Evolutionary conservation across 2,329 filamentous ascomycete species (phyloP), one percentile per base, ranked within the genome.

Genomic region (Coniochaeta sp.): DNA sequence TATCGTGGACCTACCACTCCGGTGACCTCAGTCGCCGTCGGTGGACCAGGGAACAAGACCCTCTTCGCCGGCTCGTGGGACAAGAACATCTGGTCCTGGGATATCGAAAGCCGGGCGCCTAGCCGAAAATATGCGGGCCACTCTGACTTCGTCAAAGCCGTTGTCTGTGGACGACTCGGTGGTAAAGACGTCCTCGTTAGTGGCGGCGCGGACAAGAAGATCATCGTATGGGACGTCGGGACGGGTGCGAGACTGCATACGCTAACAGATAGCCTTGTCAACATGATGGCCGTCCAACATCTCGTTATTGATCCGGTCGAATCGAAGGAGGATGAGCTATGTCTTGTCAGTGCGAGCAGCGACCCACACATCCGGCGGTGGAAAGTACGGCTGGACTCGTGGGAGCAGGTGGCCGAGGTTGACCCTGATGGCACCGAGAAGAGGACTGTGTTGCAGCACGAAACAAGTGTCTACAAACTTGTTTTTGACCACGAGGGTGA

Each of bases 11-110:
- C 93, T 19, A 83, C 82, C 54, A 89, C 91, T 3, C 95, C 95
- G 1, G 79, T 96, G 11, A 93, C 91, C 11, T 90, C 89, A 65
- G 74, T 96, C 31, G 85, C 89, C 17, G 78, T 91, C 38, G 87
- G 84, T 52, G 82, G 85, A 16, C 72, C 77, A 4, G 76, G 76
- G 28, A 79, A 78, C 62, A 74, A 72, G 58, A 89, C 81, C 1
- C 70, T 97, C 12, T 97, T 91, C 72, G 91, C 91, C 26, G 93
- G 93, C 36, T 95, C 88, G 62, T 99, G 95, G 95, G 93, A 99
- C 76, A 96, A 96, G 76, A 82, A 85, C 22, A 83, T 98, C 61
- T 96, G 92, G 87, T 89, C 89, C 34, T 97, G 91, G 89, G 81
- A 90, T 67, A 76, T 88, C 34, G 76, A 80, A 19, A 84, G 84